A percentile compares a stretch with the other conserved stretches of the same genome.
phyloP scores from a whole-genome alignment of 768 basidiomycete genomes.

The Rhodosporidiobolus sp. region DNA sequence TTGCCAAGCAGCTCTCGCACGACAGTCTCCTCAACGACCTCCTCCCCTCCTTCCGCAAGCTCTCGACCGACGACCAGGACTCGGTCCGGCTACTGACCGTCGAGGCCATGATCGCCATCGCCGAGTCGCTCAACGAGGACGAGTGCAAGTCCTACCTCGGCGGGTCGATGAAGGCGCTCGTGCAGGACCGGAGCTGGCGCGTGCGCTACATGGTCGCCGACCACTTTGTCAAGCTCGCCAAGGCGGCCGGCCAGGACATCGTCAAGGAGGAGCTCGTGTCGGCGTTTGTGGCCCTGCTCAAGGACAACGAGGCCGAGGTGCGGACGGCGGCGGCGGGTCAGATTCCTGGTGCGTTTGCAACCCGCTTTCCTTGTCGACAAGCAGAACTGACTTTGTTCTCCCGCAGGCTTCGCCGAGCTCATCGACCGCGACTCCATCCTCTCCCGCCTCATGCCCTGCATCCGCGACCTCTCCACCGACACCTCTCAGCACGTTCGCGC shows the following conservation, averaged over 20 bases:
- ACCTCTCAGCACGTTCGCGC: constrained; percentile 95
- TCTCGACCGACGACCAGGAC: constrained; percentile 95
- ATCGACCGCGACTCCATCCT: constrained; percentile 92
- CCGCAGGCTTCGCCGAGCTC: constrained; percentile 83
- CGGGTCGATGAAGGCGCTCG: constrained; percentile 79
- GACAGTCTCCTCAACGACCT: constrained; percentile 79
- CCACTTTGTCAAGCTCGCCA: constrained; percentile 95
- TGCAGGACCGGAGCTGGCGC: constrained; percentile 95
- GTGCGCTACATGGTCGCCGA: constrained; percentile 98
- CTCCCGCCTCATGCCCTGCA: constrained; percentile 86
- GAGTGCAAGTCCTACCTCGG: constrained; percentile 88
- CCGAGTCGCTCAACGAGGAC: constrained; percentile 73
- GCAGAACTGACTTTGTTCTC: constrained; percentile 1
- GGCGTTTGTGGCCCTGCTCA: constrained; percentile 87
- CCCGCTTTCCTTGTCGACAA: neutral
- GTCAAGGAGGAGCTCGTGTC: constrained; percentile 90
- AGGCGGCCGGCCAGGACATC: constrained; percentile 81
- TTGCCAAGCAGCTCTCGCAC: constrained; percentile 69
- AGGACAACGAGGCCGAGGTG: constrained; percentile 98
- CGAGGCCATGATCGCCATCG: constrained; percentile 89
- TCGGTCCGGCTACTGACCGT: constrained; percentile 93
- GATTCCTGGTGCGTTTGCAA: constrained; percentile 74
- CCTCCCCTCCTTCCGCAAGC: constrained; percentile 84
- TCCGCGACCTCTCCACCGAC: constrained; percentile 89
- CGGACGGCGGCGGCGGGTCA: constrained; percentile 93